Evolutionary conservation across 345 rosid species (phyloP).

Genomic region (Hibiscus trionum): DNA sequence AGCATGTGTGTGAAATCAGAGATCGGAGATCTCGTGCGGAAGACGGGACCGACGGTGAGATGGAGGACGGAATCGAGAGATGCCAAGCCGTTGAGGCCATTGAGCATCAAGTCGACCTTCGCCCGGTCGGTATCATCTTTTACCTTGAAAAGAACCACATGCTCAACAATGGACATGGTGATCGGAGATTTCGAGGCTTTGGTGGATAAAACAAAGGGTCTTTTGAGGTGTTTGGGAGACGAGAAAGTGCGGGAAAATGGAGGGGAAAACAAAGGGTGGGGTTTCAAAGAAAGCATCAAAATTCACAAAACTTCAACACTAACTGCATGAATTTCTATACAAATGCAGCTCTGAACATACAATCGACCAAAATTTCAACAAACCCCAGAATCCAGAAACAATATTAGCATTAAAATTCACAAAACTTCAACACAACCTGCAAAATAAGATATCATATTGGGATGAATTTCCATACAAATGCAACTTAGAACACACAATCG

Average conservation of each 20-base stretch:
- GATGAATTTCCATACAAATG: background rate
- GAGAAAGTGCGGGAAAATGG: slow-evolving; percentile 14
- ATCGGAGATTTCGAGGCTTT: slow-evolving; percentile 12
- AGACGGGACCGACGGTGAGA: slow-evolving; percentile 52
- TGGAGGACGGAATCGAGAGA: slow-evolving; percentile 55
- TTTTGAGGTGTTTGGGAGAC: slow-evolving; percentile 12
- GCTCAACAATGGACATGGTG: slow-evolving; percentile 52
- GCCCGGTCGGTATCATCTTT: slow-evolving; percentile 37
- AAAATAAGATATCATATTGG: background rate
- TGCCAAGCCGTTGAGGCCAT: slow-evolving; percentile 43
- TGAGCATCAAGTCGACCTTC: slow-evolving; percentile 46
- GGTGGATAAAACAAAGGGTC: slow-evolving; percentile 8
- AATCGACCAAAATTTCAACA: background rate
- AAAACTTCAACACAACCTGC: background rate
- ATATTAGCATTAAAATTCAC: no score
- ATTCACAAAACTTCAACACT: background rate
- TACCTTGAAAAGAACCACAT: slow-evolving; percentile 80
- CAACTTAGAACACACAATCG: no score
- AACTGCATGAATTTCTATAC: background rate
- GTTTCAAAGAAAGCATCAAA: slow-evolving; percentile 22
- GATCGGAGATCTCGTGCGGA: slow-evolving; percentile 35
- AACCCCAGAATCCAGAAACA: background rate
- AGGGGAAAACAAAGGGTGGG: background rate
- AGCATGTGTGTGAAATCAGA: slow-evolving; percentile 78
- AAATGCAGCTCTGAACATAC: background rate